Conservation (phyloP, 495 filamentous ascomycete genomes). For the Mytilinidion resinicola region DNA sequence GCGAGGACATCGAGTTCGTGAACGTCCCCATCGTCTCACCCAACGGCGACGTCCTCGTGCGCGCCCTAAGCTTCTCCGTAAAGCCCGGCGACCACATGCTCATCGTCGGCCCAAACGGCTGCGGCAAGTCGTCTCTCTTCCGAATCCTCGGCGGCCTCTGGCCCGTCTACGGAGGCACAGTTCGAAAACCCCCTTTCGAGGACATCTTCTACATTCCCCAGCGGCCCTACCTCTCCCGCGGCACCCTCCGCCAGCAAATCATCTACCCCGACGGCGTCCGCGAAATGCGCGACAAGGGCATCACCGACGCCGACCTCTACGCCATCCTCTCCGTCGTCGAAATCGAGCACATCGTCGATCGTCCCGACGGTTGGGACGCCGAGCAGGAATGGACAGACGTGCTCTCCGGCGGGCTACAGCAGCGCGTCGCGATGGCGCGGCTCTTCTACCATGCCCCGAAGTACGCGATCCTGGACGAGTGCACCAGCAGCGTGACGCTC, state of each 20-base stretch:
- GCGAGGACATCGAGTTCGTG: slow-evolving; percentile 74
- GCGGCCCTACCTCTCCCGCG: slow-evolving; percentile 83
- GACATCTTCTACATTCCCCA: slow-evolving; percentile 99
- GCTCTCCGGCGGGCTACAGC: slow-evolving; percentile 82
- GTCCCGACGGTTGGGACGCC: slow-evolving; percentile 82
- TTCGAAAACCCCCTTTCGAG: slow-evolving; percentile 78
- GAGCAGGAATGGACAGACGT: slow-evolving; percentile 96
- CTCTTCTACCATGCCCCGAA: slow-evolving; percentile 92
- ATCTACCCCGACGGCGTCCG: slow-evolving; percentile 89
- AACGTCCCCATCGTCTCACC: slow-evolving; percentile 92
- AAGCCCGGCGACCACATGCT: slow-evolving; percentile 81
- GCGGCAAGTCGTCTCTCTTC: slow-evolving; percentile 93
- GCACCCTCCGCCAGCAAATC: slow-evolving; percentile 86
- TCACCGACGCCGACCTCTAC: slow-evolving; percentile 75
- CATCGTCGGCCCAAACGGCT: slow-evolving; percentile 94
- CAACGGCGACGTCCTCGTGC: slow-evolving; percentile 86
- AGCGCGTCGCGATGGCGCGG: slow-evolving; percentile 95
- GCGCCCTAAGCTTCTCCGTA: slow-evolving; percentile 77
- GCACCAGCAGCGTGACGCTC: slow-evolving; percentile 85
- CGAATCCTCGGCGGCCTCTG: slow-evolving; percentile 92
- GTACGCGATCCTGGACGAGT: slow-evolving; percentile 94
- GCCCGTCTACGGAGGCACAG: slow-evolving; percentile 96
- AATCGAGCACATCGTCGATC: slow-evolving; percentile 75
- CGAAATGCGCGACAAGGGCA: slow-evolving; percentile 76
- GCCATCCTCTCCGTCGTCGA: slow-evolving; percentile 71